Conservation (phyloP, 768 basidiomycete species). For the Epithele typhae region DNA sequence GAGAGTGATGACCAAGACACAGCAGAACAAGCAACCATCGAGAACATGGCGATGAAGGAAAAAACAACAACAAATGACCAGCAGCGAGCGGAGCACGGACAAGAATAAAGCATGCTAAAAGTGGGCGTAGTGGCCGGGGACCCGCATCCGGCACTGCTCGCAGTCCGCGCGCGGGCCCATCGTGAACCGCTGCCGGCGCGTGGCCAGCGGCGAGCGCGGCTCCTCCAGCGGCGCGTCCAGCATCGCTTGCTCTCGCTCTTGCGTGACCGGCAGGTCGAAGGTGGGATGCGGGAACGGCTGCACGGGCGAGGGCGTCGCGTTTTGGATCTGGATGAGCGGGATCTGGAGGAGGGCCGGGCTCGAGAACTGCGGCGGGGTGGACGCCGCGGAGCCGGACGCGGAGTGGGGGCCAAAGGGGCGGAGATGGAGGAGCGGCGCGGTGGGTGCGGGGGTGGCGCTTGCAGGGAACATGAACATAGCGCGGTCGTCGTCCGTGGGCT, state of each 20-base stretch:
- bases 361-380: slow-evolving; percentile 10
- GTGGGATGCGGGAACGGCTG: slow-evolving; percentile 26
- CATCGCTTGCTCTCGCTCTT: too few relatives aligned
- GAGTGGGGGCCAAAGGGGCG: slow-evolving; percentile 13
- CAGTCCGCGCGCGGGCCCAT: slow-evolving; percentile 74
- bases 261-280: slow-evolving; percentile 1
- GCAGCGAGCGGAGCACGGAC: too few relatives aligned
- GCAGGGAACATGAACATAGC: slow-evolving; percentile 7
- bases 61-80: too few relatives aligned
- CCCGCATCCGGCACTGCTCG: slow-evolving; percentile 56
- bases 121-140: slow-evolving; percentile 74
- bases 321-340: slow-evolving; percentile 16
- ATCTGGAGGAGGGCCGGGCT: slow-evolving; percentile 8
- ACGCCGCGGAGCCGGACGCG: background rate
- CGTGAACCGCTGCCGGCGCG: slow-evolving; percentile 47
- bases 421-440: background rate
- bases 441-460: slow-evolving; percentile 1
- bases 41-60: too few relatives aligned
- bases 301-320: slow-evolving; percentile 17
- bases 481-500: slow-evolving; percentile 3
- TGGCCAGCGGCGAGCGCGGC: too few relatives aligned
- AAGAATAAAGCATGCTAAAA: too few relatives aligned
- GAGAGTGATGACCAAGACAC: too few relatives aligned
- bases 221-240: too few relatives aligned
- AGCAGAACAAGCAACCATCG: too few relatives aligned